These are phyloP conservation scores for Cydonia oblonga DNA, from an alignment of 331 rosid genomes.

Conservation along the genomic window DNA sequence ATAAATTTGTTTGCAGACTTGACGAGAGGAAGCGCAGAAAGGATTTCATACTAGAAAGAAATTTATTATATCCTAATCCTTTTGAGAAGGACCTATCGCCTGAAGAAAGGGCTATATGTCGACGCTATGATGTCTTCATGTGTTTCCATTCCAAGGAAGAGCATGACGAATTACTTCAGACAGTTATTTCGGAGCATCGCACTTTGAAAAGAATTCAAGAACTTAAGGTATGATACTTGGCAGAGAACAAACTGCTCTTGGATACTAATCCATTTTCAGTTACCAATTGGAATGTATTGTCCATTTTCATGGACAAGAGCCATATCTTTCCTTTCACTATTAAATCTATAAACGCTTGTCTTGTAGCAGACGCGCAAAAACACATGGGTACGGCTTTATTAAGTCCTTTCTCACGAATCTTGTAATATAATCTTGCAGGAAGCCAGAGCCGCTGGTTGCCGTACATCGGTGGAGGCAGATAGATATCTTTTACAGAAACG, in stretches of 20 bases:
- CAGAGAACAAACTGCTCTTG: slow-evolving; percentile 1
- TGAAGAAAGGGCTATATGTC: slow-evolving; percentile 72
- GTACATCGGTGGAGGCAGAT: slow-evolving; percentile 55
- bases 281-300: background rate
- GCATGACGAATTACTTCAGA: slow-evolving; percentile 60
- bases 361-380: background rate
- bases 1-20: slow-evolving; percentile 47
- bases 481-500: slow-evolving; percentile 54
- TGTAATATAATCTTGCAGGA: slow-evolving; percentile 37
- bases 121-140: slow-evolving; percentile 69
- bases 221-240: slow-evolving; percentile 55
- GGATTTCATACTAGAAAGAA: slow-evolving; percentile 82
- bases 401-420: background rate
- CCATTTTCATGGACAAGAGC: background rate
- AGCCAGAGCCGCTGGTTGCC: slow-evolving; percentile 77
- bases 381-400: background rate
- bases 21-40: slow-evolving; percentile 91
- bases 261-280: background rate
- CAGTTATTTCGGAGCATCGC: slow-evolving; percentile 54
- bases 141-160: slow-evolving; percentile 81
- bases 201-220: slow-evolving; percentile 58
- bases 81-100: slow-evolving; percentile 64
- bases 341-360: background rate
- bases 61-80: slow-evolving; percentile 57
- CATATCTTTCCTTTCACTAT: background rate